Evolutionary conservation across 1,284 basidiomycete species (phyloP), one percentile per base, ranked within the genome.

Genomic region (Cyathus olla): DNA sequence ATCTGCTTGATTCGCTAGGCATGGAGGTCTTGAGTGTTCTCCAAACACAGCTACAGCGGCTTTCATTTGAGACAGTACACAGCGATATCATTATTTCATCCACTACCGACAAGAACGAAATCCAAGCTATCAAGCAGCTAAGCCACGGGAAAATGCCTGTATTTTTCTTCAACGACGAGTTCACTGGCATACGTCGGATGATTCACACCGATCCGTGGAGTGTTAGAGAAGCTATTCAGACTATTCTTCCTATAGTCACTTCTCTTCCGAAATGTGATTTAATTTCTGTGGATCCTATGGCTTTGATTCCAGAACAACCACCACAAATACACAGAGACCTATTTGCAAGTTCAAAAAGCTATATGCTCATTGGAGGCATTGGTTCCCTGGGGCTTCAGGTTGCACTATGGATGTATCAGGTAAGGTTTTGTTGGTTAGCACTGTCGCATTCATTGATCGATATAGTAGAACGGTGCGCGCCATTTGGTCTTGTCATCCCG

Each of bases 331-430:
- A 51, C n/a, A 51, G 28, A 13, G 19, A 29, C 13, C n/a, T 56
- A n/a, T 50, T 67, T 47, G 55, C 63, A 27, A n/a, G 61, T 15
- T 28, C 50, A 3, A 70, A 70, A 51, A 60, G 64, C 2, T 70
- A 69, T 37, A 35, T 71, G 13, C 59, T 72, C 15, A 53, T 80
- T 21, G 78, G 78, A 42, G 78, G 77, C 4, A 70, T 80, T 44
- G 77, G 78, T 4, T 68, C 65, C 22, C 56, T 79, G 21, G 81
- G 81, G 2, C 59, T 73, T 17, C 71, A 72, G 27, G 65, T 79
- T 29, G 76, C 81, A 3, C 46, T 77, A 22, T 80, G 72, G 70
- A 77, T 83, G 78, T 81, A 80, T 63, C 58, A 78, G 70, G 81
- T 80, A 56, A 26, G 68, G 44, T 47, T 24, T 29, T 55, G 21